Percentiles rank a stretch among this genome's conserved stretches.
Conservation (phyloP, 139 green algal genomes). For the Pleodorina starrii region DNA sequence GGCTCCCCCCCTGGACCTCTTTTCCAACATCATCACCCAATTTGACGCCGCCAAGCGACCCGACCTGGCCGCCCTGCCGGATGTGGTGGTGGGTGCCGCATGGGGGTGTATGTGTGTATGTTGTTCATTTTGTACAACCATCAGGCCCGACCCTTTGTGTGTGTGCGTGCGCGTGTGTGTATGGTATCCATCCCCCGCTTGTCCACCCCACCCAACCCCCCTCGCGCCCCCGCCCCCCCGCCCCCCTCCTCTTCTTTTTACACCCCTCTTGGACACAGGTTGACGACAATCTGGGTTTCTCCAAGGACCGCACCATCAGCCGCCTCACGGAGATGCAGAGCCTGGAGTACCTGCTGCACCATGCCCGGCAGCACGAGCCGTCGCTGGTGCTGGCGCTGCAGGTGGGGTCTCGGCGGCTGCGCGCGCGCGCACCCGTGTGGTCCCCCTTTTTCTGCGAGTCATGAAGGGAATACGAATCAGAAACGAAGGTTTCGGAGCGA, state of each 20-base stretch:
- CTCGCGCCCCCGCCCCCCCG: no score
- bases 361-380: slow-evolving; percentile 83
- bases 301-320: slow-evolving; percentile 93
- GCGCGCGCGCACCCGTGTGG: no score
- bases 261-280: slow-evolving; percentile 65
- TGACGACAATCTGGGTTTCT: slow-evolving; percentile 95
- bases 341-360: slow-evolving; percentile 83
- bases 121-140: no score
- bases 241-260: background rate
- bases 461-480: no score
- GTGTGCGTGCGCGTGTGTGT: no score
- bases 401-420: slow-evolving; percentile 63
- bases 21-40: slow-evolving; percentile 88
- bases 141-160: no score
- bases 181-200: no score
- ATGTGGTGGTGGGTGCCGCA: slow-evolving; percentile 57
- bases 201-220: no score
- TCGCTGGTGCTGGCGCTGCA: slow-evolving; percentile 80
- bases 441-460: no score
- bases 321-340: slow-evolving; percentile 95
- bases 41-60: slow-evolving; percentile 50
- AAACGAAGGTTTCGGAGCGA: no score
- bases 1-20: slow-evolving; percentile 85
- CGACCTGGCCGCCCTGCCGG: slow-evolving; percentile 9
- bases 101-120: no score